Conservation (phyloP, 1,139 yeast species). For the Geotrichum reessii region DNA sequence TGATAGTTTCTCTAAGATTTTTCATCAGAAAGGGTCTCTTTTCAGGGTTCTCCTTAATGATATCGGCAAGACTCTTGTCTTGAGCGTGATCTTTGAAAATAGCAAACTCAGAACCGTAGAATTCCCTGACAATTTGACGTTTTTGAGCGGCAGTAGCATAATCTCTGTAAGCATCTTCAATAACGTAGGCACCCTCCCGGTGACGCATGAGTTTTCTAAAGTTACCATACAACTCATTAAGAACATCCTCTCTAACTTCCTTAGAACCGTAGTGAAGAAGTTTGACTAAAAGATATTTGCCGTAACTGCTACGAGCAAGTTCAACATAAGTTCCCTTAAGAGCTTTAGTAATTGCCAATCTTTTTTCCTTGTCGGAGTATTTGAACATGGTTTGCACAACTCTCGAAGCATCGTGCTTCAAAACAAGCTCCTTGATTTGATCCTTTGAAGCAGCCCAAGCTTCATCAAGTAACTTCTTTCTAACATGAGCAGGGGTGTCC, state of each 20-base stretch:
- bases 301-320: conserved; percentile 87
- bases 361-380: conserved; percentile 73
- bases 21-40: conserved; percentile 71
- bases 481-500: conserved; percentile 68
- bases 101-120: conserved; percentile 96
- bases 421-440: conserved; percentile 72
- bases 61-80: conserved; percentile 57
- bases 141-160: conserved; percentile 82
- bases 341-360: conserved; percentile 62
- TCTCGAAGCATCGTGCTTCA: conserved; percentile 95
- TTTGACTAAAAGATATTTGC: conserved; percentile 84
- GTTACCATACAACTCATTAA: conserved; percentile 84
- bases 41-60: conserved; percentile 67
- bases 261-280: conserved; percentile 87
- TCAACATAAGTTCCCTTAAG: conserved; percentile 74
- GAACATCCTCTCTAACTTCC: conserved; percentile 65
- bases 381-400: conserved; percentile 92
- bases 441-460: conserved; percentile 80
- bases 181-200: conserved; percentile 97
- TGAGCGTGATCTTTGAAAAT: conserved; percentile 75
- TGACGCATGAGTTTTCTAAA: conserved; percentile 91
- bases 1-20: conserved; percentile 76
- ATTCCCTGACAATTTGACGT: conserved; percentile 87
- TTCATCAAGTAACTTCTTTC: conserved; percentile 76
- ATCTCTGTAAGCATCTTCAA: conserved; percentile 84